A percentile compares a stretch with the other conserved stretches of the same genome.
These are phyloP conservation scores for Cercis canadensis DNA, from an alignment of 306 rosid species.

Conservation along the genomic window DNA sequence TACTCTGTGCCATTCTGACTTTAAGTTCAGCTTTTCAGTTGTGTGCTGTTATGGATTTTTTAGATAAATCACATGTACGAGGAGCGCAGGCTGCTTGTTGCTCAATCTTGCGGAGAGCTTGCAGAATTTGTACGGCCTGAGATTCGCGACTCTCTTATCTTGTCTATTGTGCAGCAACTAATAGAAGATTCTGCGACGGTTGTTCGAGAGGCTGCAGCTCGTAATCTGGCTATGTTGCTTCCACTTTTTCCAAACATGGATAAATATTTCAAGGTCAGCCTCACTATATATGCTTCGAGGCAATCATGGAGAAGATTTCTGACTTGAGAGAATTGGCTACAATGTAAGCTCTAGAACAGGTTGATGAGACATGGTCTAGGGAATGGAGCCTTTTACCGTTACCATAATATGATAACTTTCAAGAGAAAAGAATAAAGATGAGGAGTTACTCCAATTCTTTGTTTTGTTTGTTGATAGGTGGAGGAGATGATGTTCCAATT, in stretches of 20 bases:
- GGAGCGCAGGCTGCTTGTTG: slow-evolving; percentile 98
- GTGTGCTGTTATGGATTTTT: slow-evolving; percentile 35
- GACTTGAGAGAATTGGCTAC: slow-evolving; percentile 97
- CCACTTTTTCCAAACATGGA: slow-evolving; percentile 91
- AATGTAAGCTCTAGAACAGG: slow-evolving; percentile 97
- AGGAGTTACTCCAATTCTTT: slow-evolving; percentile 46
- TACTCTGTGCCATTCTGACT: slow-evolving; percentile 33
- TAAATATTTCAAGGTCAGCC: slow-evolving; percentile 99
- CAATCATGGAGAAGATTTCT: slow-evolving; percentile 99
- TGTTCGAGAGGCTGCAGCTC: slow-evolving; percentile 96
- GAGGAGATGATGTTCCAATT: slow-evolving; percentile 98
- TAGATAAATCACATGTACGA: slow-evolving; percentile 96
- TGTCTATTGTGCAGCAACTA: slow-evolving; percentile 92
- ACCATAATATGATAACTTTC: slow-evolving; percentile 49
- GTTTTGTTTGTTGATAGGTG: slow-evolving; percentile 65
- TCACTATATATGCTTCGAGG: slow-evolving; percentile 99
- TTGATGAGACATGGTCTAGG: slow-evolving; percentile 84
- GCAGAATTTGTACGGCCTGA: slow-evolving; percentile 97
- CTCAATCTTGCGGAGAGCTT: slow-evolving; percentile 96
- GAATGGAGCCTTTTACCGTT: slow-evolving; percentile 72
- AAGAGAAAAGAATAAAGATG: slow-evolving; percentile 36
- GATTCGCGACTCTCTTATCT: slow-evolving; percentile 94
- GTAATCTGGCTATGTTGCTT: slow-evolving; percentile 94
- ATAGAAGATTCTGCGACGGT: slow-evolving; percentile 90
- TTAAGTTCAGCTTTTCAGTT: slow-evolving; percentile 38